Base-by-base conservation (phyloP, 371 early-diverging fungal species). In the Choanephora cucurbitarum region DNA sequence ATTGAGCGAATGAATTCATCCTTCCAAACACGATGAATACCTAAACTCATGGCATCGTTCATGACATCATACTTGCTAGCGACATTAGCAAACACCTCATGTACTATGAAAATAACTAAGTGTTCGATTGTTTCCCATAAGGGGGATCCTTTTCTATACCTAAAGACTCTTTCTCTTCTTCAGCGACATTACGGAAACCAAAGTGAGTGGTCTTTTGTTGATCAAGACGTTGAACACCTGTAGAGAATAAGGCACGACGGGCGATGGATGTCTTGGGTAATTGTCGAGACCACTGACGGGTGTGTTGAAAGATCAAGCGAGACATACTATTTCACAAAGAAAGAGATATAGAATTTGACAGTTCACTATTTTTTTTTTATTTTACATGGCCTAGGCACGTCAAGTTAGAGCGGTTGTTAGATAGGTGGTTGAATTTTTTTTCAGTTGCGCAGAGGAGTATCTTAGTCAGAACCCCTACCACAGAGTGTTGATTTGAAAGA, bases 41-140 rank as follows among this genome's bases (percentile, higher is more conserved):
- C 98, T 21, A 85, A 75, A 67, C 90, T 90, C 98, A 97, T 97
- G 14, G 90, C 87, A 55, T 97, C 98, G 77, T 97, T 97, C 98
- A 98, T 97, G 11, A 95, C 65, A 68, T 98, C 98, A 75, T 98
- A 98, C 43, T 89, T 92, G 15, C 81, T 70, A 4, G 98, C 98
- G 14, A 98, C 98, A 61, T 83, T 93, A 18, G 89, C 81, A 70
- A 97, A 98, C 14, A 98, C 98, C 49, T 86, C 70, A 52, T 87
- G 89, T 32, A 98, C 97, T 84, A 62, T 40, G 41, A 32, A 22
- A 34, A 47, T n/a, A n/a, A n/a, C n/a, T n/a, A n/a, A n/a, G n/a
- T n/a, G n/a, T n/a, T n/a, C n/a, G n/a, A n/a, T n/a, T n/a, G n/a
- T n/a, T n/a, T n/a, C n/a, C n/a, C n/a, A n/a, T n/a, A n/a, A n/a